Conservation (phyloP, 176 grass and related monocot genomes). For the Canna indica region DNA sequence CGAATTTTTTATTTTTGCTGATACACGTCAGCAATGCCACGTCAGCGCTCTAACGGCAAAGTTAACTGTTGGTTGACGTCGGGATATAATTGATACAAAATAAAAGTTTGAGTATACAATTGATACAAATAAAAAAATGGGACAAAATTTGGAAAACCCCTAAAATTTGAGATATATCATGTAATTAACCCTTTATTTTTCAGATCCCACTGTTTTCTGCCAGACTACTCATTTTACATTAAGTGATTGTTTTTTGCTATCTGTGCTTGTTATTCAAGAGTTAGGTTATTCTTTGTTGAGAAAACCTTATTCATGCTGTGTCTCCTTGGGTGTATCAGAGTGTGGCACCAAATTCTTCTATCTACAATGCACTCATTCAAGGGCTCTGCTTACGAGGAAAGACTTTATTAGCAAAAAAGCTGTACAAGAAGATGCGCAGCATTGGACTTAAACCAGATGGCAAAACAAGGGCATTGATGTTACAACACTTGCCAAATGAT, state of each 20-base stretch:
- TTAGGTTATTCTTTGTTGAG: not conserved
- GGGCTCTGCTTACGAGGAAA: constrained; percentile 68
- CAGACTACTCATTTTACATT: too few species aligned
- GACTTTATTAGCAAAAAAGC: constrained; percentile 40
- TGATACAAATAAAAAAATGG: too few species aligned
- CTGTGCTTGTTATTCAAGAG: not conserved
- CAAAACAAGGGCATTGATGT: constrained; percentile 67
- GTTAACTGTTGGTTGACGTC: too few species aligned
- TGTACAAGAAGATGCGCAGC: constrained; percentile 50
- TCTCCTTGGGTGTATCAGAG: constrained; percentile 17
- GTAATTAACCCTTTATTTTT: too few species aligned
- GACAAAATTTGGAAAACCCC: too few species aligned
- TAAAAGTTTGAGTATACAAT: too few species aligned
- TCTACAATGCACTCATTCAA: constrained; percentile 65
- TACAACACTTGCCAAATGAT: constrained; percentile 41
- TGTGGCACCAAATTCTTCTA: constrained; percentile 44
- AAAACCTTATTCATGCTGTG: not conserved
- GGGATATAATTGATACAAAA: too few species aligned
- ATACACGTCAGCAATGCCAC: too few species aligned
- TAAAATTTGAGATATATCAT: too few species aligned
- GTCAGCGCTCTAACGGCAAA: too few species aligned
- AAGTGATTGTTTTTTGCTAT: not conserved
- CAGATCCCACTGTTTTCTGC: too few species aligned
- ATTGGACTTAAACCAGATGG: constrained; percentile 60
- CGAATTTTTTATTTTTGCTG: too few species aligned